Conservation (phyloP, 495 filamentous ascomycete species). For the Penicillium crystallinum region DNA sequence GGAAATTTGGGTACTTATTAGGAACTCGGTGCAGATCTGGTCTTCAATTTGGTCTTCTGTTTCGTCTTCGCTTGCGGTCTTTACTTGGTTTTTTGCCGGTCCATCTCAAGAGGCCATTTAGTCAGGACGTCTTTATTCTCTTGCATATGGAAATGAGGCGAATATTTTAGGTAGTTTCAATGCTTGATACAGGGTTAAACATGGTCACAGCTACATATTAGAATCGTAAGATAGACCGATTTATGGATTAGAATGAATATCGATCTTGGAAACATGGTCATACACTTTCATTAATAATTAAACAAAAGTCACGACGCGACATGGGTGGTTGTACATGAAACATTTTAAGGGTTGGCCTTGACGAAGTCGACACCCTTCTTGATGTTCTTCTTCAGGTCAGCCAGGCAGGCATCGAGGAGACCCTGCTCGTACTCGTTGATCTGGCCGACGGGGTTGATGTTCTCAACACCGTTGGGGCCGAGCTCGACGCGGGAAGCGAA, state of each 20-base stretch:
- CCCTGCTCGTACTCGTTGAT: conserved; percentile 80
- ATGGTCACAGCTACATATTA: neutral
- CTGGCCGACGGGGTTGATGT: conserved; percentile 80
- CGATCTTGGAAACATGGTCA: conserved; percentile 22
- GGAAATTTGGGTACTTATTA: neutral
- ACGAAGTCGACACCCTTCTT: conserved; percentile 69
- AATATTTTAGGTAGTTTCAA: conserved; percentile 3
- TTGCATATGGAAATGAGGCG: neutral
- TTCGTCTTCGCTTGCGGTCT: conserved; percentile 6
- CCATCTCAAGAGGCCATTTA: neutral
- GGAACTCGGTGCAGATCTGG: neutral
- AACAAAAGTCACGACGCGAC: conserved; percentile 2
- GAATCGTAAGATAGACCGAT: neutral
- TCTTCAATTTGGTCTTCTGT: neutral
- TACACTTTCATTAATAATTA: neutral
- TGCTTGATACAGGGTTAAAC: neutral
- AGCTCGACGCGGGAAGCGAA: conserved; percentile 93
- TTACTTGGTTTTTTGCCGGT: conserved; percentile 1
- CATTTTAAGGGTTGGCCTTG: conserved; percentile 61
- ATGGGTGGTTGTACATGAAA: conserved; percentile 20
- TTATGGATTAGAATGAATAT: conserved; percentile 12
- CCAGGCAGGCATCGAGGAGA: conserved; percentile 76
- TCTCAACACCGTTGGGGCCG: conserved; percentile 91
- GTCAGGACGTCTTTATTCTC: neutral
- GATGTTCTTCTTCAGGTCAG: conserved; percentile 88